Evolutionary conservation across 352 stramenopile species (phyloP).

Genomic region (Globisporangium megalacanthum): DNA sequence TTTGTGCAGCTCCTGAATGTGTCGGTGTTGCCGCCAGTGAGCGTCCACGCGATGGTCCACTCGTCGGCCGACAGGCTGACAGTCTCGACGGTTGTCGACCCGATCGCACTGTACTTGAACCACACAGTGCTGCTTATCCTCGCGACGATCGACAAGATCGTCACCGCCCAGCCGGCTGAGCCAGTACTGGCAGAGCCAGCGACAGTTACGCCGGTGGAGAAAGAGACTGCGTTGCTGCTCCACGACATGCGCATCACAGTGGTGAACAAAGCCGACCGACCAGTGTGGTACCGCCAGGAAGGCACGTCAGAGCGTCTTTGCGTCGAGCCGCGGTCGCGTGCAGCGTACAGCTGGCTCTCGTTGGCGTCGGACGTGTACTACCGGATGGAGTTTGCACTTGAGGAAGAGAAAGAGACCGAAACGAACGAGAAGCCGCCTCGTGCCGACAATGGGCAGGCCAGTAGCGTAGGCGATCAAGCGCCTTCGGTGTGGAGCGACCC

Average conservation of each 20-base stretch:
- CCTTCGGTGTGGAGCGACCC: slow-evolving; percentile 51
- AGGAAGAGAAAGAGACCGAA: slow-evolving; percentile 9
- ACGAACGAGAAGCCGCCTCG: not conserved
- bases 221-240: slow-evolving; percentile 21
- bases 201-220: not conserved
- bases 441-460: not conserved
- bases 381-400: slow-evolving; percentile 47
- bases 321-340: slow-evolving; percentile 20
- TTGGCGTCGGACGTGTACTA: slow-evolving; percentile 39
- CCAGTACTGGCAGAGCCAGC: not conserved
- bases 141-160: slow-evolving; percentile 44
- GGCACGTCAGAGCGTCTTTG: slow-evolving; percentile 49
- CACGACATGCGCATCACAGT: slow-evolving; percentile 57
- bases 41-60: slow-evolving; percentile 36
- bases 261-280: slow-evolving; percentile 31
- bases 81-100: slow-evolving; percentile 46
- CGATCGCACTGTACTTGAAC: slow-evolving; percentile 52
- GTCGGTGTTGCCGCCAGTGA: slow-evolving; percentile 50
- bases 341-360: slow-evolving; percentile 71
- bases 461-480: not conserved
- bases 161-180: slow-evolving; percentile 9
- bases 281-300: slow-evolving; percentile 65
- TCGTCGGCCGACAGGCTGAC: slow-evolving; percentile 22
- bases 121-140: slow-evolving; percentile 68
- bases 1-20: slow-evolving; percentile 67